A percentile compares a stretch with the other conserved stretches of the same genome.
phyloP scores from a whole-genome alignment of 176 grass and related monocot genomes.

The Thinopyrum elongatum region DNA sequence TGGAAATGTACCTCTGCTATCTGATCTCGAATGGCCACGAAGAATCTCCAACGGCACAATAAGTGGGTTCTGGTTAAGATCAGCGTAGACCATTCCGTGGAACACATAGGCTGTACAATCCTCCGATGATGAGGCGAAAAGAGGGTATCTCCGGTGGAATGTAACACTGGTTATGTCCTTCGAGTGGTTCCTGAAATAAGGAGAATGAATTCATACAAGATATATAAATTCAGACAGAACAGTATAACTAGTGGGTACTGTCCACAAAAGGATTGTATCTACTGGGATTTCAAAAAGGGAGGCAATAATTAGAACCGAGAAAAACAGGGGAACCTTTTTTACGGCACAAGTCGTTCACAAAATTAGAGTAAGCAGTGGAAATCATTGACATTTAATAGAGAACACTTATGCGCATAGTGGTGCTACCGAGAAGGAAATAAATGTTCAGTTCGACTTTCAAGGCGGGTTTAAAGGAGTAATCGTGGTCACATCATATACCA shows the following conservation, averaged over 20 bases:
- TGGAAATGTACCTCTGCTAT: conserved; percentile 70
- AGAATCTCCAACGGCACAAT: conserved; percentile 95
- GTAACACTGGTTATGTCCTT: conserved; percentile 88
- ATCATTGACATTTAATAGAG: background rate
- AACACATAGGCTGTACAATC: conserved; percentile 89
- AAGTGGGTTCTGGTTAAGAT: conserved; percentile 94
- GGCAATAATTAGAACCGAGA: background rate
- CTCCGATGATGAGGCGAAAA: conserved; percentile 79
- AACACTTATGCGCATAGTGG: background rate
- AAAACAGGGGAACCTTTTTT: background rate
- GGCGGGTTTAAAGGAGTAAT: background rate
- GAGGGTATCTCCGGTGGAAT: conserved; percentile 78
- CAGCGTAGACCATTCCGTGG: conserved; percentile 90
- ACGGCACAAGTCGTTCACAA: background rate
- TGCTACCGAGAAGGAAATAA: background rate
- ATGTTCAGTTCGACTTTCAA: background rate
- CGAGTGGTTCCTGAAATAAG: conserved; percentile 63
- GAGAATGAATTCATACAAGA: background rate
- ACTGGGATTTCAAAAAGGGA: background rate
- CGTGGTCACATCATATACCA: background rate
- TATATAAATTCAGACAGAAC: background rate
- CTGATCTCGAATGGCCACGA: conserved; percentile 57
- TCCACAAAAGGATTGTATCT: background rate
- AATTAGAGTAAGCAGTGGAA: background rate
- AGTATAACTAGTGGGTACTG: background rate